Base-by-base conservation (phyloP, 441 rosid genomes). In the Francoa sonchifolia region DNA sequence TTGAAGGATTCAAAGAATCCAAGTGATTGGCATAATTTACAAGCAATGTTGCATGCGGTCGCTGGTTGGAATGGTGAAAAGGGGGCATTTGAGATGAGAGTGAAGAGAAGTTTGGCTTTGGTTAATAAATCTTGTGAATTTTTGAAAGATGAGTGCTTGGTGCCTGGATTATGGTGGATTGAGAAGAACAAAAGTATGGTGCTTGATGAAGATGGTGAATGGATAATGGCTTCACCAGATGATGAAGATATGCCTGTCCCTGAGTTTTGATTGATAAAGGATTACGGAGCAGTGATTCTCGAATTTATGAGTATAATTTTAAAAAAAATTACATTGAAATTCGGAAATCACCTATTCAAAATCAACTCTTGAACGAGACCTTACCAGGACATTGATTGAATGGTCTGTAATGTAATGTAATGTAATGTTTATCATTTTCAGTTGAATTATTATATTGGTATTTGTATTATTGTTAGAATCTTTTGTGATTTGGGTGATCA, bases 1-100 rank as follows among this genome's bases (percentile, higher is more conserved):
- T 56, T 87, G 55, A 79, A 72, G 50, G 78, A 73, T 3, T 87
- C 94, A 8, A 73, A 42, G 63, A 73, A 67, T 32, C 73, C 88
- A 0, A 52, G 94, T 8, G 92, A 87, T 10, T 82, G 96, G 94
- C 92, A 87, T 48, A 87, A 87, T 57, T 68, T 87, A 65, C 79
- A 79, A 85, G 88, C 83, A 0, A 77, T 82, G 72, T 52, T 86
- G 22, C 93, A 85, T 39, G 10, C 69, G 0, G 86, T 85, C 9
- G 93, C 89, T 0, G 89, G 86, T 22, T 78, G 95, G 95, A 74
- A 72, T 13, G 95, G 93, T 6, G 62, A 71, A 44, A 33, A 72
- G 0, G 73, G 62, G 4, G 73, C 59, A 41, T 85, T 81, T 39
- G 58, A 66, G 42, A 45, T 78, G 47, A 72, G 39, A 61, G 80